A percentile compares a stretch with the other conserved stretches of the same genome.
phyloP scores from a whole-genome alignment of 2,329 filamentous ascomycete species.

The Boeremia exigua region DNA sequence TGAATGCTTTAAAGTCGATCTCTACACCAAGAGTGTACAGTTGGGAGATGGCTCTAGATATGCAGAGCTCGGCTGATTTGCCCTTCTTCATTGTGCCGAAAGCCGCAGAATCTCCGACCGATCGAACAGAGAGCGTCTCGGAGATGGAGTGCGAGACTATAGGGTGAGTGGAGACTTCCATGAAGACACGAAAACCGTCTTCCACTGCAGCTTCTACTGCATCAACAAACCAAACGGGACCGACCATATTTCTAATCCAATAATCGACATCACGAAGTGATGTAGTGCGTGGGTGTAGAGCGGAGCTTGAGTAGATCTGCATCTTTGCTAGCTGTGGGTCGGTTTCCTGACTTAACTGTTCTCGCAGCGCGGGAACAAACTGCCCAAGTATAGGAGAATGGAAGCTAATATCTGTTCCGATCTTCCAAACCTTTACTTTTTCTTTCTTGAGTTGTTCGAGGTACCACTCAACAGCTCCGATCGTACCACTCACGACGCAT shows the following conservation, averaged over 20 bases:
- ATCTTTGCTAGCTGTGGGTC: conserved; percentile 23
- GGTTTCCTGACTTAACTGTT: conserved; percentile 19
- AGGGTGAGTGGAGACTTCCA: conserved; percentile 53
- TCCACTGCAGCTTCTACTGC: conserved; percentile 46
- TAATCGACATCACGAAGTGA: conserved; percentile 40
- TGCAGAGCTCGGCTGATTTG: conserved; percentile 29
- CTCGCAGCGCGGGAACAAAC: conserved; percentile 38
- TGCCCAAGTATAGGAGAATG: conserved; percentile 48
- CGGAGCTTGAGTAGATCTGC: conserved; percentile 49
- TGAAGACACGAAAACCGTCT: conserved; percentile 49
- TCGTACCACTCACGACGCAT: conserved; percentile 45
- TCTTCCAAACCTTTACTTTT: conserved; percentile 41
- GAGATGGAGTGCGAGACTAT: conserved; percentile 52
- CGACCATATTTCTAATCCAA: conserved; percentile 52
- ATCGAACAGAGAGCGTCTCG: conserved; percentile 46
- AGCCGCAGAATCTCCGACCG: conserved; percentile 39
- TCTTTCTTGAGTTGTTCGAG: conserved; percentile 22
- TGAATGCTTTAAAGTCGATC: conserved; percentile 30
- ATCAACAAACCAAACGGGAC: conserved; percentile 45
- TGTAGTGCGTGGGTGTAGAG: conserved; percentile 29
- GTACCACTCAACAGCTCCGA: conserved; percentile 30
- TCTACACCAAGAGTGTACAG: conserved; percentile 40
- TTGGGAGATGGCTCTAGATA: conserved; percentile 37
- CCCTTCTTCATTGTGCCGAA: conserved; percentile 43
- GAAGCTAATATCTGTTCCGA: conserved; percentile 53